Conservation (phyloP, 139 green algal genomes). For the Auxenochlorella protothecoides region DNA sequence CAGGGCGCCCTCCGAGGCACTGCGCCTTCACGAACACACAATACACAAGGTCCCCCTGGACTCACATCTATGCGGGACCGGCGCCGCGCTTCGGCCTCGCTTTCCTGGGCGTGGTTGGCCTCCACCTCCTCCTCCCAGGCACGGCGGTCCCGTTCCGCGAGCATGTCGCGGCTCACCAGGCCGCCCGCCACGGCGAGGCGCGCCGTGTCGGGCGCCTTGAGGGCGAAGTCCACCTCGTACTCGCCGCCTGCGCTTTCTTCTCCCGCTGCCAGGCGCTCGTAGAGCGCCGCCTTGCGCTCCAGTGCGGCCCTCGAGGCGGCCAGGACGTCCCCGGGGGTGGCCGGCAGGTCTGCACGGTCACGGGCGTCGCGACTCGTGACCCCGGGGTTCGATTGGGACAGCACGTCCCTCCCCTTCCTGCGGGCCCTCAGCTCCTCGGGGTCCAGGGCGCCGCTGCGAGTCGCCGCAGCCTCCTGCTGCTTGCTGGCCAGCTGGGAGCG, state of each 20-base stretch:
- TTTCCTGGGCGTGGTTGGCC: not conserved
- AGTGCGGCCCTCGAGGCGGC: constrained; percentile 47
- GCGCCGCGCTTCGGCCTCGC: not conserved
- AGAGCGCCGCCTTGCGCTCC: constrained; percentile 69
- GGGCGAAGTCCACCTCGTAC: not conserved
- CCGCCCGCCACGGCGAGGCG: not conserved
- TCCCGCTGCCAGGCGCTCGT: constrained; percentile 46
- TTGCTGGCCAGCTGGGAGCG: constrained; percentile 59
- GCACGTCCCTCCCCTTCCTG: not conserved
- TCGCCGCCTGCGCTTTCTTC: not conserved
- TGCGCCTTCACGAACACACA: no score
- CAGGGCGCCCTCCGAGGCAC: no score
- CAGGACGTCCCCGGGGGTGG: constrained; percentile 13
- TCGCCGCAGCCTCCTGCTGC: constrained; percentile 43
- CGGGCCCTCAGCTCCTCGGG: constrained; percentile 10
- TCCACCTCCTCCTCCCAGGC: constrained; percentile 35
- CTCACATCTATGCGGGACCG: no score
- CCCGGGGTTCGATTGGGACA: not conserved
- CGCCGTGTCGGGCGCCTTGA: not conserved
- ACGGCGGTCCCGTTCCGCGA: constrained; percentile 26
- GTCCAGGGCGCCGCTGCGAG: constrained; percentile 26
- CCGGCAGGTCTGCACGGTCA: not conserved
- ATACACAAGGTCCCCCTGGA: no score
- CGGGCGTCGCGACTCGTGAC: not conserved
- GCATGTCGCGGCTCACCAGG: constrained; percentile 41